A percentile compares a stretch with the other conserved stretches of the same genome.
Evolutionary conservation across 306 rosid genomes (phyloP).

Genomic region (Neltuma alba): DNA sequence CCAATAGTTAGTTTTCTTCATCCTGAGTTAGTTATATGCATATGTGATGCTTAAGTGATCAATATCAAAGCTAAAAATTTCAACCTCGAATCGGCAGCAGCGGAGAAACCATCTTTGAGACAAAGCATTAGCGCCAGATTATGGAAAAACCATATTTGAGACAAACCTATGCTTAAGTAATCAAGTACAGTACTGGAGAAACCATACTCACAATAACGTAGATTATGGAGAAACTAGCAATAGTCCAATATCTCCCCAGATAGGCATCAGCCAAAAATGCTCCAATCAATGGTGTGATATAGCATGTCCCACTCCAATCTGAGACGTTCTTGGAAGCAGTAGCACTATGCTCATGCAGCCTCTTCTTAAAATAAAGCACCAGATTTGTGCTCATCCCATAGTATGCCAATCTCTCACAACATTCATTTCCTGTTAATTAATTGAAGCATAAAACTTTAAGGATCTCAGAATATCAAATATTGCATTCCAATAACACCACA

Average conservation of each 20-base stretch:
- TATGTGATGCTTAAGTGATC: background rate
- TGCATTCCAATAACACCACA: background rate
- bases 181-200: background rate
- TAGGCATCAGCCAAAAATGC: constrained; percentile 73
- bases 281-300: constrained; percentile 66
- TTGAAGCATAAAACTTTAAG: background rate
- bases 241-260: constrained; percentile 74
- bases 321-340: constrained; percentile 55
- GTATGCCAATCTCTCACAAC: constrained; percentile 70
- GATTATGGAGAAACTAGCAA: constrained; percentile 60
- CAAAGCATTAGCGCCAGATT: constrained; percentile 51
- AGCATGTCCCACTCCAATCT: constrained; percentile 75
- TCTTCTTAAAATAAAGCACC: constrained; percentile 55
- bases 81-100: background rate
- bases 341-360: constrained; percentile 48
- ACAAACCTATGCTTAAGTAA: background rate
- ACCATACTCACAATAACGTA: constrained; percentile 60
- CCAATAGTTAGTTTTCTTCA: background rate
- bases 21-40: background rate
- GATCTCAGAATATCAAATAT: background rate
- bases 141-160: constrained; percentile 43
- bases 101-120: constrained; percentile 38
- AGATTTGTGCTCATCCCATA: constrained; percentile 81
- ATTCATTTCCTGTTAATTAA: constrained; percentile 64
- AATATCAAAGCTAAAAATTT: background rate